phyloP scores from a whole-genome alignment of 2,329 filamentous ascomycete genomes.

The Cytospora piceae region DNA sequence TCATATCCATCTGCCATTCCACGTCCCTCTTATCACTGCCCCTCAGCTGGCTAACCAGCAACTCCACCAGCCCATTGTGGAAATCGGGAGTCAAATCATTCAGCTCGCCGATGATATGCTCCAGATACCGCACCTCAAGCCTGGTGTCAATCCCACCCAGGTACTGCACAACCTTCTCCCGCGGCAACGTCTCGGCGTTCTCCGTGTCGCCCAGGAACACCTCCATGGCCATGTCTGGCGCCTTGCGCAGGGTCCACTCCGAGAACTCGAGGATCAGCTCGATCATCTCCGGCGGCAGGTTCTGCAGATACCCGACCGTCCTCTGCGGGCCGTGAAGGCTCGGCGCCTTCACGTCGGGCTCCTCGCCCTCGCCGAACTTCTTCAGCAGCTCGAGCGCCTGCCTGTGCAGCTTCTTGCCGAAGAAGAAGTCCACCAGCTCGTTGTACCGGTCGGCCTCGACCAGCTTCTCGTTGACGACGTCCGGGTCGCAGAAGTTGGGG shows the following conservation, averaged over 20 bases:
- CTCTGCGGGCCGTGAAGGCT: constrained; percentile 77
- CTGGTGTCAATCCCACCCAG: constrained; percentile 69
- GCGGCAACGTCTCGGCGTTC: constrained; percentile 87
- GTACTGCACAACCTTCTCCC: constrained; percentile 75
- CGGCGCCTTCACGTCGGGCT: constrained; percentile 54
- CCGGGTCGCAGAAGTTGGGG: constrained; percentile 94
- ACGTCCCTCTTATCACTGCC: constrained; percentile 44
- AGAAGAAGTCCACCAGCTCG: constrained; percentile 95
- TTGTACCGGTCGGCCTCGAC: constrained; percentile 87
- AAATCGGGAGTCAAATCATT: constrained; percentile 84
- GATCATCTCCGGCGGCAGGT: constrained; percentile 81
- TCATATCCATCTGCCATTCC: constrained; percentile 62
- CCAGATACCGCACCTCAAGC: constrained; percentile 81
- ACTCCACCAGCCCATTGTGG: constrained; percentile 79
- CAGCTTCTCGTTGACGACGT: constrained; percentile 90
- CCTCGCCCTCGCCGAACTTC: constrained; percentile 71
- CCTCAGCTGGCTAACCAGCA: constrained; percentile 64
- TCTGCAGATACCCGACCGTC: constrained; percentile 89
- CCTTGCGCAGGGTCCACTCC: constrained; percentile 78
- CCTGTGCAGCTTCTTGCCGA: constrained; percentile 90
- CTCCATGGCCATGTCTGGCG: constrained; percentile 82
- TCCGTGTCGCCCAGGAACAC: constrained; percentile 92
- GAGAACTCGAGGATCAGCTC: constrained; percentile 91
- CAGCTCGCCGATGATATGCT: constrained; percentile 87
- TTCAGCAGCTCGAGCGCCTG: constrained; percentile 82